Evolutionary conservation across 1,284 basidiomycete genomes (phyloP), one percentile per base, ranked within the genome.

Genomic region (Ustilago loliicola): DNA sequence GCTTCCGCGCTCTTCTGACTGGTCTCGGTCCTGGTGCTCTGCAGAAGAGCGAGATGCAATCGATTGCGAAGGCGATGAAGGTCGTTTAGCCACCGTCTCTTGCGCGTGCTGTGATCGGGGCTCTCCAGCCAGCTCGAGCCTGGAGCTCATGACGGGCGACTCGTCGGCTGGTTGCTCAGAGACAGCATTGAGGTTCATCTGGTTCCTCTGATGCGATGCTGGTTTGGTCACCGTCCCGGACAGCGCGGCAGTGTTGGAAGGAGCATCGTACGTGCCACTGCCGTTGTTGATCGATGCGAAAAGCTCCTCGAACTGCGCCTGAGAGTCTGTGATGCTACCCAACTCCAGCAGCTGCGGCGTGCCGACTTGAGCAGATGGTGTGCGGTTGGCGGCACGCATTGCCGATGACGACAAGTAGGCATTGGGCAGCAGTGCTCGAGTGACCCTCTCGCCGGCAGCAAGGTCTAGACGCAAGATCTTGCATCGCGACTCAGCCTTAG

Each of bases 401-500:
- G 66, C 68, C 34, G 67, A 68, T n/a, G 66, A 65, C 42, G 77
- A 71, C 50, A 77, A 29, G 19, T 63, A 59, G 29, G 54, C 48
- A 13, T 68, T 62, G 11, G 77, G 75, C 17, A 72, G 53, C 60
- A 75, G 32, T 8, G 65, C 40, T 42, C 66, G 57, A 10, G 67
- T 62, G 15, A 74, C 67, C 21, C 72, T 55, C 38, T 81, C 80
- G 36, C 72, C 73, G 0, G 72, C 78, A 19, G 71, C 72, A 40
- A 83, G 54, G n/a, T 83, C 82, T 9, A 77, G 47, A 13, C 57
- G 58, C 8, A 83, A 40, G 21, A 83, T 79, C 25, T 72, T 73
- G 42, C 68, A 65, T 25, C 80, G 57, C 29, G 77, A 71, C 32
- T 68, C 66, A 7, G 61, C 71, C 55, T 77, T 78, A 56, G 80